These are phyloP conservation scores for Ceratocystis colombiana DNA, from an alignment of 2,329 filamentous ascomycete genomes.

Conservation along the genomic window DNA sequence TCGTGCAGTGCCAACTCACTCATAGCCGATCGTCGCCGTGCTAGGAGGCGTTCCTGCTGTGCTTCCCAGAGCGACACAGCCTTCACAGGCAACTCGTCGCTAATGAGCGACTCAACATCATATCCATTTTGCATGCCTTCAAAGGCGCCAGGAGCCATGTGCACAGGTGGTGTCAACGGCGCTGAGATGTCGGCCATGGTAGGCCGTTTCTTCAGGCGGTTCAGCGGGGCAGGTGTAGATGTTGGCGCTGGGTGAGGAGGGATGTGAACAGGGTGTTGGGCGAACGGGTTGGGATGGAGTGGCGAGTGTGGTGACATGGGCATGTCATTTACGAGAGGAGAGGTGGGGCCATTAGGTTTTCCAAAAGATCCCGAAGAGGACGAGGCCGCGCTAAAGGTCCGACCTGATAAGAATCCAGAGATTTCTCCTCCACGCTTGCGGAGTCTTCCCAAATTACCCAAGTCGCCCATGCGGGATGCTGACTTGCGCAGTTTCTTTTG, in stretches of 20 bases:
- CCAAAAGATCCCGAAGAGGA: conserved; percentile 29
- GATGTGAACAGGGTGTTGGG: conserved; percentile 19
- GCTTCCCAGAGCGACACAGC: conserved; percentile 21
- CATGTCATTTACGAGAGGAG: conserved; percentile 12
- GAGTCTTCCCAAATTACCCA: conserved; percentile 33
- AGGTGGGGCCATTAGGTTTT: conserved; percentile 26
- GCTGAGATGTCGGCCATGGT: conserved; percentile 26
- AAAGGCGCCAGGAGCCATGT: conserved; percentile 23
- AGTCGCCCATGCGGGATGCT: conserved; percentile 37
- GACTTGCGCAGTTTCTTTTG: conserved; percentile 47
- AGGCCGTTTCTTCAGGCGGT: conserved; percentile 24
- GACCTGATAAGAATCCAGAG: conserved; percentile 24
- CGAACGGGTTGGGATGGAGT: conserved; percentile 21
- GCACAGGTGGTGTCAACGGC: conserved; percentile 21
- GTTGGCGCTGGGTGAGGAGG: conserved; percentile 12
- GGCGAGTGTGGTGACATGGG: conserved; percentile 22
- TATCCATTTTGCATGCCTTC: conserved; percentile 24
- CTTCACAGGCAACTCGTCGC: conserved; percentile 16
- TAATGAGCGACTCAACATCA: conserved; percentile 14
- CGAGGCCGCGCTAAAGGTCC: conserved; percentile 28
- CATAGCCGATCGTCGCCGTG: conserved; percentile 13
- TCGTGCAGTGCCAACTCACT: conserved; percentile 15
- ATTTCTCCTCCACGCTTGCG: conserved; percentile 29
- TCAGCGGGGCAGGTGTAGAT: conserved; percentile 17
- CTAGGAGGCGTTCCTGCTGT: conserved; percentile 9